phyloP scores from a whole-genome alignment of 805 yeast species.

The Tetrapisispora taiwanensis region DNA sequence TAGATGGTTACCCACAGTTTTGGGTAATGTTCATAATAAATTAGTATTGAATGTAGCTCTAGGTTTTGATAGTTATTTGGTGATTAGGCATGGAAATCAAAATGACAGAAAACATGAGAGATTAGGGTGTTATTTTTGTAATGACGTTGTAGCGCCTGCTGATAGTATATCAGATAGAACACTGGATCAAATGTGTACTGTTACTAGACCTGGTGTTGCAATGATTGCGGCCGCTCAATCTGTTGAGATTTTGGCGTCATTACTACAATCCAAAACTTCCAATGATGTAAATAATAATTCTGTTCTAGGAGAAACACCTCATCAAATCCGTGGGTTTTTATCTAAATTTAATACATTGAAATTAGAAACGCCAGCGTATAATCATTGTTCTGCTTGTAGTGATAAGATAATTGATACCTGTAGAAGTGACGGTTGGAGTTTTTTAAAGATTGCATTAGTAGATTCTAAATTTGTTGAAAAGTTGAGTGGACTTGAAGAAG shows the following conservation, averaged over 20 bases:
- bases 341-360: conserved; percentile 53
- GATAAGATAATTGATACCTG: conserved; percentile 43
- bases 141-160: conserved; percentile 88
- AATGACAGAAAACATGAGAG: conserved; percentile 26
- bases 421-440: conserved; percentile 60
- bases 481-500: conserved; percentile 64
- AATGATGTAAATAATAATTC: conserved; percentile 30
- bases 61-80: conserved; percentile 89
- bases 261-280: conserved; percentile 42
- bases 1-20: conserved; percentile 92
- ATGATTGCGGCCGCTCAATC: conserved; percentile 77
- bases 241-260: conserved; percentile 68
- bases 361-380: conserved; percentile 61
- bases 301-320: conserved; percentile 67
- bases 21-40: conserved; percentile 58
- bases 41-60: conserved; percentile 84
- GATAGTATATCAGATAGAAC: conserved; percentile 84
- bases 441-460: conserved; percentile 60
- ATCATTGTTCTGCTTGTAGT: conserved; percentile 84
- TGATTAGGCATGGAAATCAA: conserved; percentile 79
- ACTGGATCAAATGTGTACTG: conserved; percentile 97
- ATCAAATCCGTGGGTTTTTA: conserved; percentile 84
- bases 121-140: conserved; percentile 91
- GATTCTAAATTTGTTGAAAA: conserved; percentile 61
- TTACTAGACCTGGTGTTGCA: conserved; percentile 94